Conservation (phyloP, 257 asterid species). For the Knoxia roxburghii region DNA sequence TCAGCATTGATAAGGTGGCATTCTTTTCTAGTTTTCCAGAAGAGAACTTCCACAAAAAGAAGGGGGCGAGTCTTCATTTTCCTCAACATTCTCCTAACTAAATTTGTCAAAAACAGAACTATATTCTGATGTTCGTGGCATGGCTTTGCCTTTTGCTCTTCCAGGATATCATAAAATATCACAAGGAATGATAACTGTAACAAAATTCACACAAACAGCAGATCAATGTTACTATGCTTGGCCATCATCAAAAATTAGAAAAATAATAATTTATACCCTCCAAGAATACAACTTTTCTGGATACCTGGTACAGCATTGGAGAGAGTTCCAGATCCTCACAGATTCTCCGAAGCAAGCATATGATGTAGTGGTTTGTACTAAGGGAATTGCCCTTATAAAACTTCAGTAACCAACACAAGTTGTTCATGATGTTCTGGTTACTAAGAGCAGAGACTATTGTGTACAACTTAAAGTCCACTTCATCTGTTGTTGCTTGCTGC, state of each 20-base stretch:
- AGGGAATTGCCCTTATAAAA: conserved; percentile 74
- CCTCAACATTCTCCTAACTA: conserved; percentile 79
- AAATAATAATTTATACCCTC: conserved; percentile 2
- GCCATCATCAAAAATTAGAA: not conserved
- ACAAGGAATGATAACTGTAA: conserved; percentile 74
- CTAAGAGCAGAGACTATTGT: conserved; percentile 75
- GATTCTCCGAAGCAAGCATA: conserved; percentile 59
- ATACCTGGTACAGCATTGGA: conserved; percentile 97
- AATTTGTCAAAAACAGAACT: conserved; percentile 61
- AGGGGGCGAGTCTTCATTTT: conserved; percentile 84
- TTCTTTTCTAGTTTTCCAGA: conserved; percentile 75
- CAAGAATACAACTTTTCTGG: conserved; percentile 5
- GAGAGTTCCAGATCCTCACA: conserved; percentile 86
- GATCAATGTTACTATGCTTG: conserved; percentile 7
- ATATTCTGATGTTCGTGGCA: conserved; percentile 66
- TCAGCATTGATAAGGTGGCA: conserved; percentile 75
- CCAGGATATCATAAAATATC: conserved; percentile 74
- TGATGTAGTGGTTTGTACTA: conserved; percentile 64
- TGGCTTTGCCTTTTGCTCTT: conserved; percentile 84
- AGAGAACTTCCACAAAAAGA: conserved; percentile 77
- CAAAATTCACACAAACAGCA: conserved; percentile 22
- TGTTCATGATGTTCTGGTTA: conserved; percentile 56
- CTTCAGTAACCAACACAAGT: conserved; percentile 85
- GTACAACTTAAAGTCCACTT: conserved; percentile 75
- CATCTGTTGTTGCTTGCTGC: conserved; percentile 46